A percentile compares a stretch with the other conserved stretches of the same genome.
Evolutionary conservation across 495 filamentous ascomycete species (phyloP).

Genomic region (Aspergillus sclerotiicarbonarius): DNA sequence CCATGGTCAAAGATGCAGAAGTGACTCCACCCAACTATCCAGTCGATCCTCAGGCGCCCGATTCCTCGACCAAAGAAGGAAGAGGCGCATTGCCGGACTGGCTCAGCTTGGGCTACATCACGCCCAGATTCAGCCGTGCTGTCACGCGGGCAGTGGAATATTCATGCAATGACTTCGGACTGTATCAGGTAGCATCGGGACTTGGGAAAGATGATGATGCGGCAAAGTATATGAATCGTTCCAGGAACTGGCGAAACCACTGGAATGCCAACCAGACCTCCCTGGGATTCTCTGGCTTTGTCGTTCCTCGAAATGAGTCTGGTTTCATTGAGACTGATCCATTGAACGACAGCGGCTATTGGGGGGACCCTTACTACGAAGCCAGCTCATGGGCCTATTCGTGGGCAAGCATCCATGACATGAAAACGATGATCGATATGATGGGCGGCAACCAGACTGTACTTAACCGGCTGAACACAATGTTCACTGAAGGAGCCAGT

Average conservation of each 20-base stretch:
- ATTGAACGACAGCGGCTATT: slow-evolving; percentile 54
- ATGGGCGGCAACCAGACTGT: slow-evolving; percentile 51
- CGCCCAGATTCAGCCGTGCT: slow-evolving; percentile 57
- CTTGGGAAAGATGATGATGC: slow-evolving; percentile 52
- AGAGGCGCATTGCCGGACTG: slow-evolving; percentile 70
- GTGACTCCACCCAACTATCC: slow-evolving; percentile 60
- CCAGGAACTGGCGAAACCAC: slow-evolving; percentile 69
- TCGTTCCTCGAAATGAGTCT: slow-evolving; percentile 55
- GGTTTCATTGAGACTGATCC: slow-evolving; percentile 63
- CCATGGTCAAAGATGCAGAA: slow-evolving; percentile 72
- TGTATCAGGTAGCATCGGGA: slow-evolving; percentile 52
- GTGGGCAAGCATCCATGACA: slow-evolving; percentile 67
- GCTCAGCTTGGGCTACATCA: slow-evolving; percentile 62
- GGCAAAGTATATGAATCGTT: slow-evolving; percentile 60
- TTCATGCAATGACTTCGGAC: slow-evolving; percentile 63
- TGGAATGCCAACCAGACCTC: slow-evolving; percentile 60
- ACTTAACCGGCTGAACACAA: slow-evolving; percentile 38
- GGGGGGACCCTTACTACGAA: slow-evolving; percentile 63
- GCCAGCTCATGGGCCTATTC: slow-evolving; percentile 68
- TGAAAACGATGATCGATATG: slow-evolving; percentile 54
- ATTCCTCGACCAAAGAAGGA: slow-evolving; percentile 67
- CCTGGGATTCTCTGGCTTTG: slow-evolving; percentile 60
- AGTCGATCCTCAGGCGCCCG: slow-evolving; percentile 56
- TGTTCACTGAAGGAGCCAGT: slow-evolving; percentile 47
- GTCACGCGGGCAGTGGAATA: slow-evolving; percentile 70